Evolutionary conservation across 169 alveolate genomes (phyloP).

Genomic region (Plasmodium sp.): DNA sequence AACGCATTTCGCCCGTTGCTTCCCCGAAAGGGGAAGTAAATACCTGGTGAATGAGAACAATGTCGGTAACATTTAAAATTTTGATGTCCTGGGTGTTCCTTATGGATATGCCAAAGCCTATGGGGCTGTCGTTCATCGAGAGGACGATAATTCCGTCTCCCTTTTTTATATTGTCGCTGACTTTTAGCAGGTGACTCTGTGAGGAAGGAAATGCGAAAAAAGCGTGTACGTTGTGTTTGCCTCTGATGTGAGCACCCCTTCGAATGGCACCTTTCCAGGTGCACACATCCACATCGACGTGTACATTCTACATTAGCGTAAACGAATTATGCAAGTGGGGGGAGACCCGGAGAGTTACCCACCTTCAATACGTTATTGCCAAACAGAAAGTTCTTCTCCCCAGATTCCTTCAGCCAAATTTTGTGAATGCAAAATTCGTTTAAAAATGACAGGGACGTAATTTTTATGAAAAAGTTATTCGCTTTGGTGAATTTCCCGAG

Average conservation of each 20-base stretch:
- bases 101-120: slow-evolving; percentile 74
- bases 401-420: slow-evolving; percentile 74
- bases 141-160: slow-evolving; percentile 71
- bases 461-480: slow-evolving; percentile 63
- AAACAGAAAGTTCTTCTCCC: slow-evolving; percentile 63
- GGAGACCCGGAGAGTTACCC: neutral
- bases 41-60: slow-evolving; percentile 73
- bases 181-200: slow-evolving; percentile 64
- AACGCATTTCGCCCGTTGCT: neutral
- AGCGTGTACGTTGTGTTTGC: neutral
- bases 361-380: slow-evolving; percentile 74
- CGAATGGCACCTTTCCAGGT: neutral
- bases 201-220: neutral
- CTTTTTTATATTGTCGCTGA: slow-evolving; percentile 67
- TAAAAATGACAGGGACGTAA: slow-evolving; percentile 54
- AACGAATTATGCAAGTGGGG: neutral
- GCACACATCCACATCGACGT: neutral
- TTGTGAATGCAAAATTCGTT: slow-evolving; percentile 71
- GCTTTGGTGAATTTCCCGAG: slow-evolving; percentile 71
- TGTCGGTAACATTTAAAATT: slow-evolving; percentile 56
- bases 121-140: slow-evolving; percentile 70
- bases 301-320: neutral
- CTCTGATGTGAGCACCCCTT: neutral
- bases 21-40: neutral
- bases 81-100: slow-evolving; percentile 70